These are phyloP conservation scores for Ustilago nuda DNA, from an alignment of 1,284 basidiomycete species.

Conservation along the genomic window DNA sequence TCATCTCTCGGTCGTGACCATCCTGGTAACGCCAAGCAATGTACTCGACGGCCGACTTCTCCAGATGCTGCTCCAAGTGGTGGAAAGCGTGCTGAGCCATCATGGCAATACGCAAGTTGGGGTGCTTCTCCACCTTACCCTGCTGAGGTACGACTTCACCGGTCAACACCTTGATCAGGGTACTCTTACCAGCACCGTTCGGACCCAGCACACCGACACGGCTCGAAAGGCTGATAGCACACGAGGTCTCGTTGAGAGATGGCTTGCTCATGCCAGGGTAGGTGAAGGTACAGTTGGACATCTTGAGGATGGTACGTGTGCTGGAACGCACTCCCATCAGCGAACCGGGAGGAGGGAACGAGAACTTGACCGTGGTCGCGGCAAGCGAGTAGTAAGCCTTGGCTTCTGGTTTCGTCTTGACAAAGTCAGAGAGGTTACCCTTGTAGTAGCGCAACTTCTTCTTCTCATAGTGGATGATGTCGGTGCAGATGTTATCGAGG, in stretches of 20 bases:
- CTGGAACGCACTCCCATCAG: constrained; percentile 97
- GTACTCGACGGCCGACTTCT: constrained; percentile 68
- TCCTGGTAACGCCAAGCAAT: constrained; percentile 98
- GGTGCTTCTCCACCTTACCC: constrained; percentile 95
- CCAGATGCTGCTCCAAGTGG: constrained; percentile 68
- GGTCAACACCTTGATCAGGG: constrained; percentile 95
- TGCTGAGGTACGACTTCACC: constrained; percentile 94
- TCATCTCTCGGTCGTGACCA: constrained; percentile 93
- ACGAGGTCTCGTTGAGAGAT: constrained; percentile 87
- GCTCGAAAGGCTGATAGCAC: constrained; percentile 84
- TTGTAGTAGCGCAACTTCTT: constrained; percentile 97
- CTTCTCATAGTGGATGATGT: constrained; percentile 96
- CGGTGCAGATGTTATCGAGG: constrained; percentile 95
- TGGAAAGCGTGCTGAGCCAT: constrained; percentile 85
- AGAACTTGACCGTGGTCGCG: constrained; percentile 93
- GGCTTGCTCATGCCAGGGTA: constrained; percentile 88
- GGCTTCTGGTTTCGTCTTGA: constrained; percentile 90
- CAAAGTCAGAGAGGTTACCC: constrained; percentile 92
- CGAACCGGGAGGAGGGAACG: constrained; percentile 94
- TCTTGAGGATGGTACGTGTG: constrained; percentile 95
- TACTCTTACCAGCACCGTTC: constrained; percentile 74
- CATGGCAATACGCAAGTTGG: constrained; percentile 93
- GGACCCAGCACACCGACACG: constrained; percentile 70
- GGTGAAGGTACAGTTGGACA: constrained; percentile 90
- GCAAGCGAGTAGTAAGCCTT: constrained; percentile 97